Base-by-base conservation (phyloP, 495 filamentous ascomycete genomes). In the Penicillium subrubescens region DNA sequence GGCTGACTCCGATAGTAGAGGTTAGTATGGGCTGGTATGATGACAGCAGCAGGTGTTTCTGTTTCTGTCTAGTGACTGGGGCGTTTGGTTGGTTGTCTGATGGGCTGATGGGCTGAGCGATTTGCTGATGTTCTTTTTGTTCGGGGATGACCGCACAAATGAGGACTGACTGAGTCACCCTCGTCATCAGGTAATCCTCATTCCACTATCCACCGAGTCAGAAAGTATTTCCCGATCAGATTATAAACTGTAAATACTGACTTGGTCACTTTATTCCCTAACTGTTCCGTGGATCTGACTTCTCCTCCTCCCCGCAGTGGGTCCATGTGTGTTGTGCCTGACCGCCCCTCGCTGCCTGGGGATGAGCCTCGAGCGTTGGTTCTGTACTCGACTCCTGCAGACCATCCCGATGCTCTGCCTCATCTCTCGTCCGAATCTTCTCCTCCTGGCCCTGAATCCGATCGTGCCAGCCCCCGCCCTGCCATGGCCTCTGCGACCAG, bases 261-360 rank as follows among this genome's bases (percentile, higher is more conserved):
- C n/a, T 25, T 2, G 8, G 44, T 48, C 44, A 25, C 23, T 48
- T 7, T 17, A 0, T 3, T 8, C 7, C 7, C 11, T 43, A 10
- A 19, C 39, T 34, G 58, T 52, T 17, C 59, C n/a, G 44, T 61
- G 35, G 57, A 59, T 27, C 33, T 25, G 19, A 39, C 37, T 23
- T n/a, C n/a, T 59, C 61, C 39, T 39, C 41, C 58, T 62, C 73
- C 75, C 75, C 72, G 72, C 73, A 76, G 76, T 78, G 76, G 71
- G 67, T 65, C 69, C 51, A 61, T 63, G 71, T 76, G 65, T 67
- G 68, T 77, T 68, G 68, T 79, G 73, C 77, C 77, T 79, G 74
- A 79, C 75, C 74, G 75, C 77, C 66, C 67, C 69, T 61, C 61
- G 63, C 61, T 71, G 71, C 67, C 72, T 71, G 66, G 44, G 57